Conservation (phyloP, 768 basidiomycete genomes). For the Tulasnella sp. region DNA sequence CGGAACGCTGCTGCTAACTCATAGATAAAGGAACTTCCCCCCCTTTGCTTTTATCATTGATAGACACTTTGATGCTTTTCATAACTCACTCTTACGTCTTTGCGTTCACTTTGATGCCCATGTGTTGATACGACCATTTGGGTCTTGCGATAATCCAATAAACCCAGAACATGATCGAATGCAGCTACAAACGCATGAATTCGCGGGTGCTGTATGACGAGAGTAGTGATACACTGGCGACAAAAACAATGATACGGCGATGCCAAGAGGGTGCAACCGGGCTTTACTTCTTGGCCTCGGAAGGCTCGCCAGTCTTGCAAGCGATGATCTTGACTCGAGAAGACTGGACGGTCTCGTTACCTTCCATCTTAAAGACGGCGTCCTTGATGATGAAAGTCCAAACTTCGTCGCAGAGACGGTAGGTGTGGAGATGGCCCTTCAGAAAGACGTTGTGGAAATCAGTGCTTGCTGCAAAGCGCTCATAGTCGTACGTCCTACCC, state of each 20-base stretch:
- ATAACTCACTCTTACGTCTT: background rate
- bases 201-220: background rate
- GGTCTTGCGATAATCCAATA: background rate
- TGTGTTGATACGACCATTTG: background rate
- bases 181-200: background rate
- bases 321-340: conserved; percentile 94
- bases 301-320: conserved; percentile 90
- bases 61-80: background rate
- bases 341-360: conserved; percentile 64
- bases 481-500: conserved; percentile 43
- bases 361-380: conserved; percentile 92
- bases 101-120: background rate
- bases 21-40: background rate
- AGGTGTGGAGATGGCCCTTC: conserved; percentile 86
- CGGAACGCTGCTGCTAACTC: background rate
- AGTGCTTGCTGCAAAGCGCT: background rate
- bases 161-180: background rate
- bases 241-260: background rate
- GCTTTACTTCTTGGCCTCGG: conserved; percentile 67
- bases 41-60: background rate
- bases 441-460: background rate
- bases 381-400: conserved; percentile 98
- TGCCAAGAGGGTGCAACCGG: background rate
- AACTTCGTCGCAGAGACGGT: conserved; percentile 89
- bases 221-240: background rate